Conservation (phyloP, 495 filamentous ascomycete genomes). For the Hyaloscypha finlandica region DNA sequence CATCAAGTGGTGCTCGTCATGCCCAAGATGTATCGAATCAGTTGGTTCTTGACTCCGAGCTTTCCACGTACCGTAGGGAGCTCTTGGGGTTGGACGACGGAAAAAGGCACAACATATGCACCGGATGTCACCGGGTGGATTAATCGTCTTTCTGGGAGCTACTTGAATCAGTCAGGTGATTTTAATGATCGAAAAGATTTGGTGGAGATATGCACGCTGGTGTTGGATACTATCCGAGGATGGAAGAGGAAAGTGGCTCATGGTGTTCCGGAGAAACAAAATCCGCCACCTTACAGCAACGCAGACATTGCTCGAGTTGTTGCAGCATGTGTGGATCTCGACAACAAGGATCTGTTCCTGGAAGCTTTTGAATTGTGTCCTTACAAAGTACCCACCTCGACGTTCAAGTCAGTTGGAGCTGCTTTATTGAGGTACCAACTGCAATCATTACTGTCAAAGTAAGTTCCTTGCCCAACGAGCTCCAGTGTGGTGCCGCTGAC, state of each 20-base stretch:
- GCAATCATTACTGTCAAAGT: conserved; percentile 8
- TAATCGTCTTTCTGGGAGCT: background rate
- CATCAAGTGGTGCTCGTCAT: background rate
- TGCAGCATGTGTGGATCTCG: background rate
- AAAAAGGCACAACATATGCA: background rate
- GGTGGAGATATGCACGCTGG: conserved; percentile 7
- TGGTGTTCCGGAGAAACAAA: background rate
- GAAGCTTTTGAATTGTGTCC: background rate
- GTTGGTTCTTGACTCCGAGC: background rate
- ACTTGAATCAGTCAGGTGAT: background rate
- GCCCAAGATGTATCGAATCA: background rate
- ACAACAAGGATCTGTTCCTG: conserved; percentile 2
- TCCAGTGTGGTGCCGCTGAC: background rate
- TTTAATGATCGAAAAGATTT: background rate
- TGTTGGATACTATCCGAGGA: background rate
- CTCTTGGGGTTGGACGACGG: background rate
- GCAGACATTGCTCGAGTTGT: background rate
- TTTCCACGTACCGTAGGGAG: background rate
- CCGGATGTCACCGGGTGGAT: conserved; percentile 17
- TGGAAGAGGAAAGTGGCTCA: background rate
- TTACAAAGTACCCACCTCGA: background rate
- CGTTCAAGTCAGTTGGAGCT: background rate
- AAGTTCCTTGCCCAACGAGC: background rate
- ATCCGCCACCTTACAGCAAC: background rate
- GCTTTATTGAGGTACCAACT: conserved; percentile 3